Conservation (phyloP, 768 basidiomycete genomes). For the Mycena pura region DNA sequence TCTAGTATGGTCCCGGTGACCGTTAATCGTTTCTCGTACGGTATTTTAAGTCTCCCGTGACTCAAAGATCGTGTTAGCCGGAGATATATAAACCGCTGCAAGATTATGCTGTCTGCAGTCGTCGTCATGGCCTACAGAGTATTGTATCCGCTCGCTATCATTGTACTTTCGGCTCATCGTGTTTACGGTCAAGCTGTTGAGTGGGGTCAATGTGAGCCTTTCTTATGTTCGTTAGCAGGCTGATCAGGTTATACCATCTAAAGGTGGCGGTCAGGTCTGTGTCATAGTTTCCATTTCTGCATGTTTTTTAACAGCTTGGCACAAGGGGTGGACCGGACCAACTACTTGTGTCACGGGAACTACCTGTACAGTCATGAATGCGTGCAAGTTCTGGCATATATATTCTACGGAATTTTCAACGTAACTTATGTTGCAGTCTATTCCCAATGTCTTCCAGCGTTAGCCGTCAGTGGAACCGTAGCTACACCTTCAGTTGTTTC, state of each 20-base stretch:
- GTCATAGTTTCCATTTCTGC: not conserved
- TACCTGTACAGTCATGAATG: slow-evolving; percentile 37
- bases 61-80: too few species aligned
- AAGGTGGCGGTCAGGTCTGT: slow-evolving; percentile 14
- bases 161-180: slow-evolving; percentile 13
- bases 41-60: slow-evolving; percentile 12
- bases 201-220: slow-evolving; percentile 8
- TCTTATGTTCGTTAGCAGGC: not conserved
- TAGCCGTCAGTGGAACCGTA: too few species aligned
- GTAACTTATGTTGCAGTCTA: slow-evolving; percentile 30
- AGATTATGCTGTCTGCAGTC: not conserved
- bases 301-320: too few species aligned
- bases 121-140: slow-evolving; percentile 27
- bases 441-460: slow-evolving; percentile 45
- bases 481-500: slow-evolving; percentile 4
- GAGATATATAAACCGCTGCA: not conserved
- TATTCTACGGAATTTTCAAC: too few species aligned
- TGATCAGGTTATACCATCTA: not conserved
- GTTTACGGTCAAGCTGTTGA: slow-evolving; percentile 26
- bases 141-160: slow-evolving; percentile 19
- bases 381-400: slow-evolving; percentile 41
- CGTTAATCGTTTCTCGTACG: slow-evolving; percentile 8
- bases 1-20: slow-evolving; percentile 14
- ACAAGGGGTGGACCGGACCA: slow-evolving; percentile 39
- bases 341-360: slow-evolving; percentile 43